Conservation (phyloP, 352 stramenopile species). For the Globisporangium nagaii region DNA sequence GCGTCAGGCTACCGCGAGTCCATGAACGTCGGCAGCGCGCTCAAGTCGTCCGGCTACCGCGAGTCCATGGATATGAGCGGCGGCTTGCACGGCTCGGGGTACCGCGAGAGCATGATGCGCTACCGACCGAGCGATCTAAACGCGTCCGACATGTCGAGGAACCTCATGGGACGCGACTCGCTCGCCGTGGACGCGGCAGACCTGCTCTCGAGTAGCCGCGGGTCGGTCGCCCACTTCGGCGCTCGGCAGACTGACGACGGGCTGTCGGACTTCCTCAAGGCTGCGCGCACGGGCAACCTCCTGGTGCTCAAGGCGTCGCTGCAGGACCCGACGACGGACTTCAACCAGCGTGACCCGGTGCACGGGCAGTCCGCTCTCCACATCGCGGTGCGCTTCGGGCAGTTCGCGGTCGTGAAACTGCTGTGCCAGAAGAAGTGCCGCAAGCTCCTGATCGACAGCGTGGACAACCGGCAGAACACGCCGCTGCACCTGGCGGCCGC, state of each 20-base stretch:
- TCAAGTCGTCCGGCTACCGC: background rate
- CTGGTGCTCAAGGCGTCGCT: constrained; percentile 46
- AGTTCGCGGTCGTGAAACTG: constrained; percentile 66
- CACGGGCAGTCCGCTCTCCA: constrained; percentile 78
- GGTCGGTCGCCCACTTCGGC: constrained; percentile 39
- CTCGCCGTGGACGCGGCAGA: constrained; percentile 25
- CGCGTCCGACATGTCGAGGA: constrained; percentile 33
- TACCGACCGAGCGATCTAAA: constrained; percentile 67
- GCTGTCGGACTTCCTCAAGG: constrained; percentile 54
- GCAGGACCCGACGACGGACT: constrained; percentile 53
- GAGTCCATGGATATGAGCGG: background rate
- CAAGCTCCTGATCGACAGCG: constrained; percentile 55
- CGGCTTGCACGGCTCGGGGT: constrained; percentile 3
- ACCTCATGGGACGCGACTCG: constrained; percentile 48
- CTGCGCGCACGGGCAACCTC: constrained; percentile 62
- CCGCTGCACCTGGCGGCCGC: constrained; percentile 71
- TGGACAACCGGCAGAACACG: constrained; percentile 73
- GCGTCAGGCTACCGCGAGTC: too few species aligned
- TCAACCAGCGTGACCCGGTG: constrained; percentile 56
- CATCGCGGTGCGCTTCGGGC: constrained; percentile 71
- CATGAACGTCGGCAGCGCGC: background rate
- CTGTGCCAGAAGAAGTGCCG: constrained; percentile 62
- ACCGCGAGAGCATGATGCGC: constrained; percentile 65
- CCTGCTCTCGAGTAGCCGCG: constrained; percentile 22
- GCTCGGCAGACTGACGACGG: constrained; percentile 48